These are phyloP conservation scores for Aspergillus tamarii DNA, from an alignment of 2,329 filamentous ascomycete genomes.

Conservation along the genomic window DNA sequence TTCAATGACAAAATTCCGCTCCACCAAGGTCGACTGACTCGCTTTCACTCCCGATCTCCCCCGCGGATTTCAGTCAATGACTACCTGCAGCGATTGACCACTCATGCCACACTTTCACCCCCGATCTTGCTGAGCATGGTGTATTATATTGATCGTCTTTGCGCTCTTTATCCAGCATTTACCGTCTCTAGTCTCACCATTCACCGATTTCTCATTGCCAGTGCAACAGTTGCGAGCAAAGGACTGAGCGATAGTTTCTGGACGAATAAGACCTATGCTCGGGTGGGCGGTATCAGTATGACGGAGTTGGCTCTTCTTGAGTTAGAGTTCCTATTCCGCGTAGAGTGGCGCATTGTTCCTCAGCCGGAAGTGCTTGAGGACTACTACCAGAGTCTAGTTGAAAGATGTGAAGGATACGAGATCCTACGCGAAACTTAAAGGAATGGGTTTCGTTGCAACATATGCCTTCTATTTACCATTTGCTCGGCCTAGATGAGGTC, in stretches of 20 bases:
- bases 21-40: slow-evolving; percentile 80
- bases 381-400: slow-evolving; percentile 88
- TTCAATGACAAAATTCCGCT: slow-evolving; percentile 89
- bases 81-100: slow-evolving; percentile 88
- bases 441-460: neutral
- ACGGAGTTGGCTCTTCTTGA: slow-evolving; percentile 89
- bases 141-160: slow-evolving; percentile 96
- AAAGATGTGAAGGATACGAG: slow-evolving; percentile 62
- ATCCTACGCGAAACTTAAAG: slow-evolving; percentile 45
- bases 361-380: slow-evolving; percentile 91
- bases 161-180: slow-evolving; percentile 88
- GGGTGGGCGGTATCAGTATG: slow-evolving; percentile 88
- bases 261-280: slow-evolving; percentile 96
- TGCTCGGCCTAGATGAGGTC: neutral
- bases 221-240: slow-evolving; percentile 93
- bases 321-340: slow-evolving; percentile 86
- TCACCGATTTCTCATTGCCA: slow-evolving; percentile 94
- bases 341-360: slow-evolving; percentile 97
- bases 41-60: slow-evolving; percentile 89
- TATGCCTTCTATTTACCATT: neutral
- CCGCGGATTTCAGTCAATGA: slow-evolving; percentile 93
- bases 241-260: slow-evolving; percentile 96
- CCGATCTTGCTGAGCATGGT: slow-evolving; percentile 98
- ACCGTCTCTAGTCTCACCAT: slow-evolving; percentile 96
- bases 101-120: slow-evolving; percentile 89